Conservation (phyloP, 345 rosid species). For the Arabidopsis suecica region DNA sequence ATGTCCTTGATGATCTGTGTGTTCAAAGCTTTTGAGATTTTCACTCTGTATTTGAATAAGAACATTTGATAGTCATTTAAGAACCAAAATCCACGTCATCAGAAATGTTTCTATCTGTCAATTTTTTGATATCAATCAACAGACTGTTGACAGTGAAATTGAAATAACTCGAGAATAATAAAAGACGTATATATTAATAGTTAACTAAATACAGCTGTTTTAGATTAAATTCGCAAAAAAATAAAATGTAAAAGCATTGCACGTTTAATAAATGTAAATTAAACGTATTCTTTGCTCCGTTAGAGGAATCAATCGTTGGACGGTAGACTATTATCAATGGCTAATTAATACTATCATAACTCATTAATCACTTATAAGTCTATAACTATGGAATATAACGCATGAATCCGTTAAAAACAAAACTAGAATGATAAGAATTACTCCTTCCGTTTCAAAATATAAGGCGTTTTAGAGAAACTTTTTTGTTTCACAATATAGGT, state of each 20-base stretch:
- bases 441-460: too few species aligned
- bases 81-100: background rate
- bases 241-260: background rate
- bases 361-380: background rate
- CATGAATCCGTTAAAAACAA: background rate
- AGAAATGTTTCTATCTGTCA: conserved; percentile 4
- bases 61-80: conserved; percentile 2
- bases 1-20: conserved; percentile 48
- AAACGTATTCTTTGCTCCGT: conserved; percentile 15
- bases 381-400: background rate
- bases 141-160: conserved; percentile 9
- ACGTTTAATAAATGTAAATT: conserved; percentile 20
- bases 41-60: conserved; percentile 30
- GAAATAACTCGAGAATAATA: conserved; percentile 13
- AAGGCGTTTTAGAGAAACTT: too few species aligned
- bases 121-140: background rate
- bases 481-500: too few species aligned
- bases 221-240: background rate
- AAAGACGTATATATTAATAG: background rate
- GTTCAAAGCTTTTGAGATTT: conserved; percentile 18
- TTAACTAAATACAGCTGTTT: conserved; percentile 10
- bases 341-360: background rate
- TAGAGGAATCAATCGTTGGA: background rate
- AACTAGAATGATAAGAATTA: background rate
- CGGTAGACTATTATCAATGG: background rate